Evolutionary conservation across 441 rosid genomes (phyloP).

Genomic region (Melastoma candidum): DNA sequence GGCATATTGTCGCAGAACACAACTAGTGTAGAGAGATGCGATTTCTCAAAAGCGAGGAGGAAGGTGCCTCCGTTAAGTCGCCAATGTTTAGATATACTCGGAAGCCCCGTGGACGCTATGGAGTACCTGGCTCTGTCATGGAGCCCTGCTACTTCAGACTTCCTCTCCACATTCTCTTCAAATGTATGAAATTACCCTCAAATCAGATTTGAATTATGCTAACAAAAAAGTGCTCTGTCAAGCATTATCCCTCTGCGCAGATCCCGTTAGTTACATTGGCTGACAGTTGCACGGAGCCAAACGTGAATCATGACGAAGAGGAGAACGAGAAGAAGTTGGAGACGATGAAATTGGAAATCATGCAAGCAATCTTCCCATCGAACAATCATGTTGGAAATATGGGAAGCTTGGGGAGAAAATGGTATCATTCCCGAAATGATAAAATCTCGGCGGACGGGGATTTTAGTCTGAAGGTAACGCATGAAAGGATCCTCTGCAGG

Average conservation of each 20-base stretch:
- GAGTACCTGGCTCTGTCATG: conserved; percentile 19
- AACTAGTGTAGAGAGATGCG: conserved; percentile 2
- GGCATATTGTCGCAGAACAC: conserved; percentile 5
- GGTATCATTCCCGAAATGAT: neutral
- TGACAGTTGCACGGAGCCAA: neutral
- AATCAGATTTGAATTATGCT: neutral
- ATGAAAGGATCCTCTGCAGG: neutral
- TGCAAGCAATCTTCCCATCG: neutral
- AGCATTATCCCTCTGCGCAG: conserved; percentile 3
- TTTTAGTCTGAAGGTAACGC: conserved; percentile 4
- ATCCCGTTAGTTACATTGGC: conserved; percentile 9
- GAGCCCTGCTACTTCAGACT: conserved; percentile 18
- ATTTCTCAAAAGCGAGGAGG: neutral
- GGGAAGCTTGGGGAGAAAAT: neutral
- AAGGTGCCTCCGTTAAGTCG: conserved; percentile 2
- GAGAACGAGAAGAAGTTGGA: neutral
- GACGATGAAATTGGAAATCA: conserved; percentile 4
- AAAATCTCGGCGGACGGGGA: neutral
- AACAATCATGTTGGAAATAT: neutral
- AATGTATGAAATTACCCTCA: conserved; percentile 8
- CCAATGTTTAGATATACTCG: conserved; percentile 10
- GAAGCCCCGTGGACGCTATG: conserved; percentile 14
- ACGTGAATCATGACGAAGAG: neutral
- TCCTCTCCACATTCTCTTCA: conserved; percentile 13
- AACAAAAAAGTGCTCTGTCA: neutral